Percentiles rank a stretch among this genome's conserved stretches.
These are phyloP conservation scores for Penicillium samsonianum DNA, from an alignment of 495 filamentous ascomycete species.

Conservation along the genomic window DNA sequence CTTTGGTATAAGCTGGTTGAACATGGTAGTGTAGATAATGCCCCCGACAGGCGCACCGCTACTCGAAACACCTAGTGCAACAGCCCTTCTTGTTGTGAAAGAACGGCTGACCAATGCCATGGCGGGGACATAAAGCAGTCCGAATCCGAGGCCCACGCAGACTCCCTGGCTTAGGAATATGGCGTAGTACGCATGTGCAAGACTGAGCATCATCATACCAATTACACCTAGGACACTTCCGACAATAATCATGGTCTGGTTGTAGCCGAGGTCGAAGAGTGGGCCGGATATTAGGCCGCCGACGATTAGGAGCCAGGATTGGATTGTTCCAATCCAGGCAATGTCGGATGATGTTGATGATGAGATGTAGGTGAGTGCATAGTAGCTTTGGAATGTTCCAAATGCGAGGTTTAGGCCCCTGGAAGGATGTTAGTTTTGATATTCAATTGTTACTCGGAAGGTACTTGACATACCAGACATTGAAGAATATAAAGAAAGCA, in stretches of 20 bases:
- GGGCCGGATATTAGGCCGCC: constrained; percentile 43
- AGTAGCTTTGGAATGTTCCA: constrained; percentile 50
- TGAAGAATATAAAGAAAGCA: constrained; percentile 34
- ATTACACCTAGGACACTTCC: constrained; percentile 36
- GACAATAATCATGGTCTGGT: constrained; percentile 25
- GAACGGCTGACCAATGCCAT: constrained; percentile 42
- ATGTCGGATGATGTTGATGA: constrained; percentile 27
- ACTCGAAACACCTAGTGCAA: constrained; percentile 49
- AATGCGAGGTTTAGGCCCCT: constrained; percentile 44
- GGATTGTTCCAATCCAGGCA: constrained; percentile 51
- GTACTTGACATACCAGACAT: constrained; percentile 27
- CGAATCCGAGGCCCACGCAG: constrained; percentile 36
- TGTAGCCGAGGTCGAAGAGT: constrained; percentile 47
- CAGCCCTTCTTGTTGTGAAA: constrained; percentile 36
- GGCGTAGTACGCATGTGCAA: constrained; percentile 33
- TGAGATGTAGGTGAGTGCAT: constrained; percentile 31
- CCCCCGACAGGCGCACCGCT: constrained; percentile 48
- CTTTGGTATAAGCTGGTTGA: constrained; percentile 43
- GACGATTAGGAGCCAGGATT: constrained; percentile 42
- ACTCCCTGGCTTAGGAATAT: constrained; percentile 41
- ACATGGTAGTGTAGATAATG: constrained; percentile 55
- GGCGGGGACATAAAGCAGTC: constrained; percentile 43
- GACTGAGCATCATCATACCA: constrained; percentile 48
- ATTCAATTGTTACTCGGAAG: neutral
- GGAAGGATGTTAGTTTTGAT: neutral